Evolutionary conservation across 2,329 filamentous ascomycete species (phyloP).

Genomic region (Aspergillus costaricaensis): DNA sequence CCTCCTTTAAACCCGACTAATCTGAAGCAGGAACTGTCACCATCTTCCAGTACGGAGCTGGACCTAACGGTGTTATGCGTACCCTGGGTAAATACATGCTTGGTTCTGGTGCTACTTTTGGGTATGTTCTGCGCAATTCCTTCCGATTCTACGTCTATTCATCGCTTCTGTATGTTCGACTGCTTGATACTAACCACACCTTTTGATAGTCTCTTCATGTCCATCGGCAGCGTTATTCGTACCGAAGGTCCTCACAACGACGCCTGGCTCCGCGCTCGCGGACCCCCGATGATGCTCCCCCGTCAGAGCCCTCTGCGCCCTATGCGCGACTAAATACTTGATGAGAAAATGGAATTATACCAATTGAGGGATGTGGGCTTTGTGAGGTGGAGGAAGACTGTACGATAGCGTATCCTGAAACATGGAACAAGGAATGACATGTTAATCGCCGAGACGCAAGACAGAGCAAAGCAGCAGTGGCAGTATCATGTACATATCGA

Average conservation of each 20-base stretch:
- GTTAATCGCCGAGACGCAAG: conserved; percentile 8
- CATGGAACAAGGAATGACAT: conserved; percentile 7
- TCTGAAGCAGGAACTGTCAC: conserved; percentile 72
- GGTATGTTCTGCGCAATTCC: conserved; percentile 57
- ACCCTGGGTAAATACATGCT: conserved; percentile 97
- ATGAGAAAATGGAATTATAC: not conserved
- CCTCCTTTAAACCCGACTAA: conserved; percentile 5
- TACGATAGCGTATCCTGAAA: conserved; percentile 32
- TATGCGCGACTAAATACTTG: conserved; percentile 32
- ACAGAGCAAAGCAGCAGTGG: conserved; percentile 5
- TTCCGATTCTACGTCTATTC: not conserved
- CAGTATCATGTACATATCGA: conserved; percentile 23
- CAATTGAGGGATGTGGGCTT: conserved; percentile 3
- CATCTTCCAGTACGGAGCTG: conserved; percentile 92
- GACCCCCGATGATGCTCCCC: conserved; percentile 70
- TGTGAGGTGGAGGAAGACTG: conserved; percentile 22
- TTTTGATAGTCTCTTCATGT: conserved; percentile 83
- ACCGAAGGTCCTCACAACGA: conserved; percentile 80
- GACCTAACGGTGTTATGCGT: conserved; percentile 88
- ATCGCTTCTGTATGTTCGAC: not conserved
- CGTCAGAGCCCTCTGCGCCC: conserved; percentile 41
- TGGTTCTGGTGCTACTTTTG: conserved; percentile 91
- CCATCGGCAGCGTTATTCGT: conserved; percentile 93
- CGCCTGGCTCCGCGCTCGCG: conserved; percentile 72
- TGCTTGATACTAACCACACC: not conserved